Evolutionary conservation across 1,284 basidiomycete genomes (phyloP).

Genomic region (Sanghuangporus baumii): DNA sequence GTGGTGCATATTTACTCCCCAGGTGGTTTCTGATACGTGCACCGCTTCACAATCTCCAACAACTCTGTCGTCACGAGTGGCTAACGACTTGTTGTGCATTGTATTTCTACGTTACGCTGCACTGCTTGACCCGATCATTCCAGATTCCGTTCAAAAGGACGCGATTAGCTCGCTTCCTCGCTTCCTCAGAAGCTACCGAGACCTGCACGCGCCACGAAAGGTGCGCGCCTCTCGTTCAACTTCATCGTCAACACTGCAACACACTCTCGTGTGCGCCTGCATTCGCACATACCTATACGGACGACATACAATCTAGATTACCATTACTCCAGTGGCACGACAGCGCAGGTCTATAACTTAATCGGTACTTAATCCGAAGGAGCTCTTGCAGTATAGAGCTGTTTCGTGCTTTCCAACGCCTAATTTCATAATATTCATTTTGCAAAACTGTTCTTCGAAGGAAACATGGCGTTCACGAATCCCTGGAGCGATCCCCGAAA

Average conservation of each 20-base stretch:
- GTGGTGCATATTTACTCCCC: background rate
- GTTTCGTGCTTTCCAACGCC: background rate
- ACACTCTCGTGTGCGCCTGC: background rate
- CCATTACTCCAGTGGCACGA: background rate
- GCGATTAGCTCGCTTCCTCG: constrained; percentile 10
- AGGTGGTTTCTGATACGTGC: background rate
- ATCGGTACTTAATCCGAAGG: background rate
- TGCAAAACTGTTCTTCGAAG: background rate
- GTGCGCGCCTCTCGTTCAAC: constrained; percentile 1
- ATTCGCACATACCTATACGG: background rate
- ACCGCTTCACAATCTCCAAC: constrained; percentile 6
- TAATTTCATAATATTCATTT: background rate
- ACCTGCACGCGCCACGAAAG: background rate
- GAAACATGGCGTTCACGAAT: constrained; percentile 4
- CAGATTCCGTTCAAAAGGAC: constrained; percentile 13
- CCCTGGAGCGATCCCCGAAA: constrained; percentile 6
- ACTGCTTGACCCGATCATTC: constrained; percentile 10
- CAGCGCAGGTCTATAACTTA: background rate
- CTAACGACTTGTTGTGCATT: constrained; percentile 9
- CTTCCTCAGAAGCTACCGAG: constrained; percentile 9
- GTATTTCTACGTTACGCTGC: constrained; percentile 12
- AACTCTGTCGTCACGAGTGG: constrained; percentile 8
- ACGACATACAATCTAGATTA: background rate
- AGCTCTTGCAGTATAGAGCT: background rate
- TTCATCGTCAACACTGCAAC: background rate